These are phyloP conservation scores for Paratrimastix pyriformis DNA, from an alignment of 78 protist genomes.

Conservation along the genomic window DNA sequence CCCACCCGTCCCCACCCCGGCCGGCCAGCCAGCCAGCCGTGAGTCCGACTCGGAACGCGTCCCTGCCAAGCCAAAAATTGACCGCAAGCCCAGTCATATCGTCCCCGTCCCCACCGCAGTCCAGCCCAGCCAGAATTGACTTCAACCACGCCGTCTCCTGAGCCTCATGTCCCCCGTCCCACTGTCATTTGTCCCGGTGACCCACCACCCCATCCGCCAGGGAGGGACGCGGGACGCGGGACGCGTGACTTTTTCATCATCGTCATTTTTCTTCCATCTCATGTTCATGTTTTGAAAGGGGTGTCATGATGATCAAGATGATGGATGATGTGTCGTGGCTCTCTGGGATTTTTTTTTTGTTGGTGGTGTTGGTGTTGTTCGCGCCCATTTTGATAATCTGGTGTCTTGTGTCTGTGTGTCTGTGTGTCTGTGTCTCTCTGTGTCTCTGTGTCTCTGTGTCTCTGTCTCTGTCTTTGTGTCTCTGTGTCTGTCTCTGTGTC, in stretches of 20 bases:
- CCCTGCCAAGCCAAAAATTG: no score
- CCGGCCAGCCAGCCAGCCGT: no score
- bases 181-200: not conserved
- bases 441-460: not conserved
- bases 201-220: not conserved
- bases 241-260: not conserved
- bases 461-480: not conserved
- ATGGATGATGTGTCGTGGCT: not conserved
- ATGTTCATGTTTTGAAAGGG: not conserved
- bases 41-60: no score
- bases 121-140: no score
- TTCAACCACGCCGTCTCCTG: no score
- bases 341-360: not conserved
- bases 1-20: no score
- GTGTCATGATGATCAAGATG: not conserved
- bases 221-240: not conserved
- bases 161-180: no score
- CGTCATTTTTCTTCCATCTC: not conserved
- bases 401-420: not conserved
- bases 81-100: no score
- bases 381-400: not conserved
- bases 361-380: not conserved
- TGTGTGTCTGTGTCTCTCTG: not conserved
- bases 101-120: no score
- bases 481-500: not conserved